A percentile compares a stretch with the other conserved stretches of the same genome.
phyloP scores from a whole-genome alignment of 495 filamentous ascomycete genomes.

The Penicillium mononematosum region DNA sequence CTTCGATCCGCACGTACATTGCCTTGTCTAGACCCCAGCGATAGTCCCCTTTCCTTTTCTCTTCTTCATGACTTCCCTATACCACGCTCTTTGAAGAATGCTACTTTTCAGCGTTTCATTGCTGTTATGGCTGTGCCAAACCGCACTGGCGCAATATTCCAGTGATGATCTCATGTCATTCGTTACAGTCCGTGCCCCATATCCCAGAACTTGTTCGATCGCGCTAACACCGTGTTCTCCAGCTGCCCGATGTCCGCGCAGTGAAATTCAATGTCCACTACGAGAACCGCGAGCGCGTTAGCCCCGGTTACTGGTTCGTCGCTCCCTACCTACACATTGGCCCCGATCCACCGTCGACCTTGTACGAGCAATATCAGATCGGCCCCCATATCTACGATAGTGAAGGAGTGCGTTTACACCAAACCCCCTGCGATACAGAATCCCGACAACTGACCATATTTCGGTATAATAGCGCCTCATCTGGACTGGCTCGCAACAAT shows the following conservation, averaged over 20 bases:
- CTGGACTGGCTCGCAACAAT: slow-evolving; percentile 32
- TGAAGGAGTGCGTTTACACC: slow-evolving; percentile 32
- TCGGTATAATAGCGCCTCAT: slow-evolving; percentile 30
- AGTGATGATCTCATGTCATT: slow-evolving; percentile 14
- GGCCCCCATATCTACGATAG: slow-evolving; percentile 43
- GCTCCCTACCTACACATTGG: slow-evolving; percentile 33
- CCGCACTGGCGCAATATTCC: slow-evolving; percentile 10
- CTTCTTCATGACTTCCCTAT: not conserved
- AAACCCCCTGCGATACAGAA: not conserved
- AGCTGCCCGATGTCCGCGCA: slow-evolving; percentile 34
- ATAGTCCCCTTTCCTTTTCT: not conserved
- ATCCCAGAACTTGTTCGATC: not conserved
- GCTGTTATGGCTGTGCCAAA: slow-evolving; percentile 15
- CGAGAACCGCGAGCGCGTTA: slow-evolving; percentile 26
- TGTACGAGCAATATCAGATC: slow-evolving; percentile 35
- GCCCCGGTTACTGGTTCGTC: slow-evolving; percentile 40
- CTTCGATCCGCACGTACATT: slow-evolving; percentile 6
- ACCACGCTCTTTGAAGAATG: slow-evolving; percentile 10
- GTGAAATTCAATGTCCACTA: slow-evolving; percentile 33
- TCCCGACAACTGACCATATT: slow-evolving; percentile 5
- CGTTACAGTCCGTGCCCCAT: slow-evolving; percentile 8
- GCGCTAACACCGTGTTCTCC: slow-evolving; percentile 9
- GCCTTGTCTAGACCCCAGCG: slow-evolving; percentile 1
- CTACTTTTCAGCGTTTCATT: slow-evolving; percentile 1
- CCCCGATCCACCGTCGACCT: slow-evolving; percentile 22